Evolutionary conservation across 495 filamentous ascomycete species (phyloP), one percentile per base, ranked within the genome.

Genomic region (Pseudoneurospora amorphoporcata): DNA sequence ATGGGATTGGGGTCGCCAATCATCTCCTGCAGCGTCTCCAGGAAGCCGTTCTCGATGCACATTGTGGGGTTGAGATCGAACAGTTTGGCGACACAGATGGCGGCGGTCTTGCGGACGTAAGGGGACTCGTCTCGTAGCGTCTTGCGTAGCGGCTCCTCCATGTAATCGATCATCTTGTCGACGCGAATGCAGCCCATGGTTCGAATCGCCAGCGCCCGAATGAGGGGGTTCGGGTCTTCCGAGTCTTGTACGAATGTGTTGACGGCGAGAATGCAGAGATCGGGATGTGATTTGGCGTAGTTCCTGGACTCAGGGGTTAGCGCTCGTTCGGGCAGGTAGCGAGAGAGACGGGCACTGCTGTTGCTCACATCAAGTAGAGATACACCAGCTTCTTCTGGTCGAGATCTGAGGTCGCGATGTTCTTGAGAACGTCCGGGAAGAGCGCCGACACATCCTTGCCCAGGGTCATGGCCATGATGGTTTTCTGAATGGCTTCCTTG

Each of bases 361-460:
- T 68, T 32, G 81, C 90, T 79, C 81, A 97, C 95, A 99, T 99
- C 41, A 99, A 84, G 80, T 99, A 99, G 39, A 99, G 87, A 80
- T 99, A 99, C 14, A 99, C 95, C 75, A 99, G 91, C 86, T 99
- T 99, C 88, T 99, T 99, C 86, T 99, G 95, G 80, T 98, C 95
- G 72, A 99, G 83, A 81, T 99, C 95, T 38, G 83, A 84, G 8
- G 95, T 98, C 61, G 96, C 94, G 82, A 99, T 98, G 76, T 99
- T 99, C 86, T 99, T 99, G 73, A 99, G 88, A 14, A 99, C 95
- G 78, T 99, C 95, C 19, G 95, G 95, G 82, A 99, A 99, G 42
- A 99, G 86, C 39, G 94, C 92, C 69, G 95, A 99, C 42, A 99
- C 95, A 82, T 99, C 95, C 81, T 99, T 99, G 75, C 95, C 95